Conservation (phyloP, 2,329 filamentous ascomycete species). For the Boeremia exigua region DNA sequence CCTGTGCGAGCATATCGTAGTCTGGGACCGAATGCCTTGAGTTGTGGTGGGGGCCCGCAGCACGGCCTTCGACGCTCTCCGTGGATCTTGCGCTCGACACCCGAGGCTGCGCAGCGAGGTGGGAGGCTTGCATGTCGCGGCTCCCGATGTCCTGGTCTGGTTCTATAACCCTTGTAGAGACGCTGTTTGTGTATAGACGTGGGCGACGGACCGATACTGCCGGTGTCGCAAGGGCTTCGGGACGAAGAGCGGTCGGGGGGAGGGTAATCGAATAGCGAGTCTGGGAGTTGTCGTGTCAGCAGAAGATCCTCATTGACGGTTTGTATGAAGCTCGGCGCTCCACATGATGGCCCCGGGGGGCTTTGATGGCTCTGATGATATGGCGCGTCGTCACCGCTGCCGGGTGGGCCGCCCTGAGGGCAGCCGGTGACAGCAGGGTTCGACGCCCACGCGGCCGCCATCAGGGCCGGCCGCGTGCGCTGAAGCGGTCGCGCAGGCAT, state of each 20-base stretch:
- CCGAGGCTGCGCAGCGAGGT: conserved; percentile 36
- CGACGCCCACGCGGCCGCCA: conserved; percentile 24
- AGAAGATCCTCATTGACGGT: conserved; percentile 25
- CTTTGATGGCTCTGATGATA: conserved; percentile 27
- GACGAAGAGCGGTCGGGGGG: conserved; percentile 39
- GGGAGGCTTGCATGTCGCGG: conserved; percentile 42
- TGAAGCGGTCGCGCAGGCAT: conserved; percentile 40
- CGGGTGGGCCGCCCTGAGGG: conserved; percentile 39
- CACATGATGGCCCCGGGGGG: conserved; percentile 24
- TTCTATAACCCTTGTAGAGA: conserved; percentile 27
- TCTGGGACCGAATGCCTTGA: conserved; percentile 28
- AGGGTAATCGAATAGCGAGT: conserved; percentile 31
- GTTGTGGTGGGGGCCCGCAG: conserved; percentile 39
- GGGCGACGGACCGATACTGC: conserved; percentile 43
- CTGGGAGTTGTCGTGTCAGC: conserved; percentile 34
- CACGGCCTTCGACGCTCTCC: conserved; percentile 33
- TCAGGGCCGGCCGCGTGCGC: conserved; percentile 20
- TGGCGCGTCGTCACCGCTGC: conserved; percentile 40
- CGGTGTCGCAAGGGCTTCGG: conserved; percentile 49
- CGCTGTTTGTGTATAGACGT: conserved; percentile 27
- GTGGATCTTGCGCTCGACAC: conserved; percentile 35
- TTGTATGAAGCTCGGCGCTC: conserved; percentile 24
- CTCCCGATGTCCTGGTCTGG: conserved; percentile 8
- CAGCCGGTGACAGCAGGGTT: conserved; percentile 36
- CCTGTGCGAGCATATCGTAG: conserved; percentile 38